Evolutionary conservation across 2,329 filamentous ascomycete species (phyloP).

Genomic region (Ophiostoma perfectum): DNA sequence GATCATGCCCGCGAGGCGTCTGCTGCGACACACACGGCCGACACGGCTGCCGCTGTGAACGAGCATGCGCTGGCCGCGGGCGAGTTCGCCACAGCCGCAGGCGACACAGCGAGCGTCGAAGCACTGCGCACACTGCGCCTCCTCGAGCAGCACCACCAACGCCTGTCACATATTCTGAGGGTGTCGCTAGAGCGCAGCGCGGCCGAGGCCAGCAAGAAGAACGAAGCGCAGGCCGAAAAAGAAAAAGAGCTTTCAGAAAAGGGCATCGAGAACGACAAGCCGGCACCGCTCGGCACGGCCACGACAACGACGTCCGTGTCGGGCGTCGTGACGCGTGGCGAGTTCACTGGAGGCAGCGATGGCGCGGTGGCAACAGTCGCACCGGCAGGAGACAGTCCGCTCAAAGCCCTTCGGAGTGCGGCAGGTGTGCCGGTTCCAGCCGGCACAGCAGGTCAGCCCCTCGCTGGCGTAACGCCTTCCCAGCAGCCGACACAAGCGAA

Average conservation of each 20-base stretch:
- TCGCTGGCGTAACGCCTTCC: neutral
- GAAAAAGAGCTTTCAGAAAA: slow-evolving; percentile 22
- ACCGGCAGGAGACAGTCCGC: neutral
- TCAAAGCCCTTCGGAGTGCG: neutral
- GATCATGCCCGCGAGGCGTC: slow-evolving; percentile 83
- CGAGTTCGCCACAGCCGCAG: slow-evolving; percentile 80
- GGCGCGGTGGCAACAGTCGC: neutral
- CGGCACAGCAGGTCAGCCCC: neutral
- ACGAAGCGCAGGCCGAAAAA: slow-evolving; percentile 25
- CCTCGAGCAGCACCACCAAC: slow-evolving; percentile 81
- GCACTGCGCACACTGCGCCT: slow-evolving; percentile 78
- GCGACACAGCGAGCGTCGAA: slow-evolving; percentile 61
- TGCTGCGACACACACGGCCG: slow-evolving; percentile 64
- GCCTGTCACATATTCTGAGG: slow-evolving; percentile 74
- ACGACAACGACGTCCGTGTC: slow-evolving; percentile 23
- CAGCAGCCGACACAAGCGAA: neutral
- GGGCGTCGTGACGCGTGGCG: slow-evolving; percentile 25
- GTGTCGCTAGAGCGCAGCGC: slow-evolving; percentile 49
- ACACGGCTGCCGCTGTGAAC: slow-evolving; percentile 76
- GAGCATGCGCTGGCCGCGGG: slow-evolving; percentile 84
- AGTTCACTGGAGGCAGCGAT: slow-evolving; percentile 18
- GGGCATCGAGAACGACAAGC: slow-evolving; percentile 10
- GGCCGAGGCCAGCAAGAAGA: slow-evolving; percentile 19
- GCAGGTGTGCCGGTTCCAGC: neutral
- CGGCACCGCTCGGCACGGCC: slow-evolving; percentile 3